phyloP scores from a whole-genome alignment of 345 rosid species.

The Salix udensis region DNA sequence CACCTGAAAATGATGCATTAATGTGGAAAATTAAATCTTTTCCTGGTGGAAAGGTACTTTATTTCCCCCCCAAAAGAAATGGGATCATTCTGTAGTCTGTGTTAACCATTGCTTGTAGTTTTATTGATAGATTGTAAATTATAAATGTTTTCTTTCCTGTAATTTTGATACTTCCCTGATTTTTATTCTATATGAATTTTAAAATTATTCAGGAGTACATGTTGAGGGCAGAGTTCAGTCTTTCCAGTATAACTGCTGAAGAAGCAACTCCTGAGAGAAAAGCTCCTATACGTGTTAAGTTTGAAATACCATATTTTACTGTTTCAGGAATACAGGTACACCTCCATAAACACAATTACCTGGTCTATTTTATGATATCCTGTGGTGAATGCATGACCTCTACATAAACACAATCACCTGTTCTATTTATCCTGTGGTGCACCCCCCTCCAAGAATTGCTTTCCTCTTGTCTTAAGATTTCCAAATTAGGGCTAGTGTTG shows the following conservation, averaged over 20 bases:
- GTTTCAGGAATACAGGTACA: conserved; percentile 87
- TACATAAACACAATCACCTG: no score
- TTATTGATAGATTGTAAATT: neutral
- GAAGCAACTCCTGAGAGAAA: conserved; percentile 70
- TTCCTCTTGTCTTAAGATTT: neutral
- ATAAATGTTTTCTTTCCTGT: neutral
- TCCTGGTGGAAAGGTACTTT: conserved; percentile 73
- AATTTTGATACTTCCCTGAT: neutral
- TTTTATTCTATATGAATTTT: neutral
- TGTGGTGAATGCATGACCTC: neutral
- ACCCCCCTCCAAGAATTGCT: neutral
- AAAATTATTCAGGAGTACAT: conserved; percentile 59
- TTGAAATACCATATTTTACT: conserved; percentile 83
- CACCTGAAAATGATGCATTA: conserved; percentile 73
- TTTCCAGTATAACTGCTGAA: conserved; percentile 70
- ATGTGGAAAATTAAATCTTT: conserved; percentile 78
- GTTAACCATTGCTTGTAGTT: no score
- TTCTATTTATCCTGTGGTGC: no score
- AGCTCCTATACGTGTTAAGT: conserved; percentile 73
- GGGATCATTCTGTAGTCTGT: neutral
- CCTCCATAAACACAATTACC: neutral
- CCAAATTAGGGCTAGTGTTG: neutral
- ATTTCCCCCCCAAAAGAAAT: no score
- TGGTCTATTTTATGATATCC: neutral
- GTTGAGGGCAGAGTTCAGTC: conserved; percentile 77